Evolutionary conservation across 495 filamentous ascomycete species (phyloP), one percentile per base, ranked within the genome.

Genomic region (Usnea hakonensis): DNA sequence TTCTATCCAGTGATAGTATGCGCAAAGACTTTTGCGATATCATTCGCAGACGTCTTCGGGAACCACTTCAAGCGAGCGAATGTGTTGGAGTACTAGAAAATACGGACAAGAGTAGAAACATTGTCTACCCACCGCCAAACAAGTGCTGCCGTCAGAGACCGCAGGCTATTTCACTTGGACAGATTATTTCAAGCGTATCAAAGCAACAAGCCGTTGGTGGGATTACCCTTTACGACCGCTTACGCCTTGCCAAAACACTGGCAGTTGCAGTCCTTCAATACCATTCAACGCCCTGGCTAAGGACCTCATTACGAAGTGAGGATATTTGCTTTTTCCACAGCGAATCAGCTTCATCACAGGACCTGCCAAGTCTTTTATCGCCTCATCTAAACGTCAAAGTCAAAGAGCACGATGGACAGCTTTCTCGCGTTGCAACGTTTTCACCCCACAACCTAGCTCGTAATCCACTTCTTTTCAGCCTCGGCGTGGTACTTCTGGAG

Each of bases 211-310:
- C 37, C 16, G 13, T 17, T 5, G 21, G 37, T 21, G 48, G 58
- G 19, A 28, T 69, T 14, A 28, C 62, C 26, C 52, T 65, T 4
- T 64, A 65, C 17, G 69, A 77, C 7, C 63, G 72, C 43, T 38
- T 75, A 7, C 66, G 65, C 21, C 67, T 76, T 32, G 74, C 72
- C n/a, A 73, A 67, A 50, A 67, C 67, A 43, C 61, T 73, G 6
- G 71, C 75, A 1, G 58, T 68, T 13, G 73, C 70, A 26, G 65
- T 75, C 21, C 65, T 77, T 16, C 74, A 75, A 60, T 76, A 75
- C 48, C 68, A 75, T 54, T 60, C 60, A 7, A 77, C 75, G 16
- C 71, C 72, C 10, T 74, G 73, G 71, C 67, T 76, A 11, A 62
- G 35, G 23, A 28, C 59, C 19, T 43, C 54, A 5, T 77, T 73